phyloP scores from a whole-genome alignment of 768 basidiomycete species.

The Austroboletus eburneus region DNA sequence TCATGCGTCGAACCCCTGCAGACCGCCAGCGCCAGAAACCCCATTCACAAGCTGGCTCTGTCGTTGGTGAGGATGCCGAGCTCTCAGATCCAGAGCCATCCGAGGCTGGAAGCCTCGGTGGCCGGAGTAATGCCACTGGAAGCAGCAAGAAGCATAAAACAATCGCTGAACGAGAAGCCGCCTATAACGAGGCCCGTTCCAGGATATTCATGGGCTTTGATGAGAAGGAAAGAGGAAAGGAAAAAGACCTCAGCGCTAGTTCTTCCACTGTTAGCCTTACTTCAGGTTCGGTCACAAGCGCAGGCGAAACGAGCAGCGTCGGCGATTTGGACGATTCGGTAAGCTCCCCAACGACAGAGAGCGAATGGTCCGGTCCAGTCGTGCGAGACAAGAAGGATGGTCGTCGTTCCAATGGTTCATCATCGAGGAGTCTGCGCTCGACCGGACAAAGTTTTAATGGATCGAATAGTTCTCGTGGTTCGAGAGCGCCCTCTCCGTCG shows the following conservation, averaged over 20 bases:
- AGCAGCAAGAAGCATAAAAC: constrained; percentile 70
- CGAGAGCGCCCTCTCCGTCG: constrained; percentile 66
- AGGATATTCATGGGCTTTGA: constrained; percentile 85
- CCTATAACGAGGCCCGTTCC: constrained; percentile 83
- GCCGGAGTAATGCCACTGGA: constrained; percentile 59
- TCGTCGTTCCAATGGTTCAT: constrained; percentile 52
- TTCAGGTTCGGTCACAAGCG: constrained; percentile 58
- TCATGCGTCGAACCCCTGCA: constrained; percentile 67
- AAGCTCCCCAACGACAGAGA: constrained; percentile 74
- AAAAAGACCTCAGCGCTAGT: constrained; percentile 70
- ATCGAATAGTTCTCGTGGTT: constrained; percentile 63
- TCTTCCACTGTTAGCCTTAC: constrained; percentile 71
- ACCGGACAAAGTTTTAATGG: constrained; percentile 48
- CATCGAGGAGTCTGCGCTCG: constrained; percentile 57
- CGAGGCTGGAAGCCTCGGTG: constrained; percentile 73
- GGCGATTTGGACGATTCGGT: constrained; percentile 66
- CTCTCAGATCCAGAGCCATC: constrained; percentile 77
- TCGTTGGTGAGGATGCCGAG: constrained; percentile 71
- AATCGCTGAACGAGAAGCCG: constrained; percentile 82
- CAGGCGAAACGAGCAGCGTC: constrained; percentile 54
- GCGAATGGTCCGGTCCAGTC: constrained; percentile 69
- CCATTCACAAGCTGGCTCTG: constrained; percentile 69
- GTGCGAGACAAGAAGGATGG: constrained; percentile 54
- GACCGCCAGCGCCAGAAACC: constrained; percentile 55
- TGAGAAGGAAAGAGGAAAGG: constrained; percentile 62